These are phyloP conservation scores for Cladosporium sp. DNA, from an alignment of 2,329 filamentous ascomycete species.

Conservation along the genomic window DNA sequence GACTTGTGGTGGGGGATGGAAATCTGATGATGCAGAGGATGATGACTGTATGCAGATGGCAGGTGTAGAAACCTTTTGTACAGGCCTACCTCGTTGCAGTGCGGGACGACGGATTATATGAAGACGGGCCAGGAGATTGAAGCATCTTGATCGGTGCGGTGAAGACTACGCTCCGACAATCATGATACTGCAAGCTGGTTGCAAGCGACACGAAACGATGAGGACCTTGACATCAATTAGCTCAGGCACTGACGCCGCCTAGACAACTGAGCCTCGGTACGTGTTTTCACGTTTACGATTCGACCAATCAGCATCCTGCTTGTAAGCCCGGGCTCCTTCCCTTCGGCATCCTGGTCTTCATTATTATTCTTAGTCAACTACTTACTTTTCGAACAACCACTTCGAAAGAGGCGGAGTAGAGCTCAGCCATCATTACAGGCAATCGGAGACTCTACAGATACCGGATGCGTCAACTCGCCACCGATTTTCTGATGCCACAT, in stretches of 20 bases:
- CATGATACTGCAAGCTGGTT: background rate
- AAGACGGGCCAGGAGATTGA: background rate
- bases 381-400: background rate
- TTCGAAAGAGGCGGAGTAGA: background rate
- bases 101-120: constrained; percentile 9
- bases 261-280: constrained; percentile 10
- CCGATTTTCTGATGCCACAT: background rate
- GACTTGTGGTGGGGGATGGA: background rate
- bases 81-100: background rate
- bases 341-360: background rate
- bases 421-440: background rate
- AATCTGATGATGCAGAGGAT: background rate
- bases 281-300: background rate
- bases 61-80: background rate
- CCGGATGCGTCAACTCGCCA: background rate
- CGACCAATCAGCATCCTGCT: background rate
- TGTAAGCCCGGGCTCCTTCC: background rate
- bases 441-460: background rate
- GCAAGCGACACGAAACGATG: constrained; percentile 20
- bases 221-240: background rate
- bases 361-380: background rate
- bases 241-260: constrained; percentile 15
- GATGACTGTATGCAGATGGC: background rate
- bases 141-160: constrained; percentile 3
- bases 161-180: background rate